Conservation (phyloP, 1,284 basidiomycete species). For the Thecaphora thlaspeos region DNA sequence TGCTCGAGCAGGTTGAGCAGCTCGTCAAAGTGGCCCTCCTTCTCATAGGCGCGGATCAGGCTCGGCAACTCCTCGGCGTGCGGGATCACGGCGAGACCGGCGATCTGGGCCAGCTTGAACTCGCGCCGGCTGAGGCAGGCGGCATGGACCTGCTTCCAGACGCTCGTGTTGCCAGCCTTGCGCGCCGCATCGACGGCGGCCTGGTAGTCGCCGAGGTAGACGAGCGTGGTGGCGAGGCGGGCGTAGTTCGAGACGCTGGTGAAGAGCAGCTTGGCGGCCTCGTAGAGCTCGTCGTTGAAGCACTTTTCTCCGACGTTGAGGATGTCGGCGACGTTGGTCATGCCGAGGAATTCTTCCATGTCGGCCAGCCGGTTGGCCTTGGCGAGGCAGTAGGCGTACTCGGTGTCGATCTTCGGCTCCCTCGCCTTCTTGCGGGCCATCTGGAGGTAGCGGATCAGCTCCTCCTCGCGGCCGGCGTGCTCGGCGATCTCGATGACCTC, state of each 20-base stretch:
- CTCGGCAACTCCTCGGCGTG: slow-evolving; percentile 80
- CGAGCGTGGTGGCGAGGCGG: slow-evolving; percentile 92
- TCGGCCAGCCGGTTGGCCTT: slow-evolving; percentile 55
- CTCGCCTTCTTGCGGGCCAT: slow-evolving; percentile 98
- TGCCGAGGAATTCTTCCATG: slow-evolving; percentile 98
- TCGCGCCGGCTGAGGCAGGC: slow-evolving; percentile 97
- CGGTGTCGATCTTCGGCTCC: slow-evolving; percentile 97
- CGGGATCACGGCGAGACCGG: slow-evolving; percentile 57
- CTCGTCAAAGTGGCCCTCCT: slow-evolving; percentile 90
- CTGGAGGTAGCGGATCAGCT: slow-evolving; percentile 93
- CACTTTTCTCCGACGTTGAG: slow-evolving; percentile 97
- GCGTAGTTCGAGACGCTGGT: slow-evolving; percentile 98
- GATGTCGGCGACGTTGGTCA: slow-evolving; percentile 98
- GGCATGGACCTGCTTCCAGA: slow-evolving; percentile 99
- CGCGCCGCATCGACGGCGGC: slow-evolving; percentile 96
- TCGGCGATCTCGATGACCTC: slow-evolving; percentile 97
- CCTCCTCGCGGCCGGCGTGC: slow-evolving; percentile 95
- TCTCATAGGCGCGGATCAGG: slow-evolving; percentile 83
- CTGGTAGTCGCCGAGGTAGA: slow-evolving; percentile 97
- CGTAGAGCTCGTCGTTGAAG: slow-evolving; percentile 97
- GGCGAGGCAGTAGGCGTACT: slow-evolving; percentile 57
- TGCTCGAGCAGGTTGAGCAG: slow-evolving; percentile 87
- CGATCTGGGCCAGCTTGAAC: slow-evolving; percentile 94
- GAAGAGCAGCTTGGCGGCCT: slow-evolving; percentile 93
- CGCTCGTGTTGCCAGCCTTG: slow-evolving; percentile 97